Percentiles rank a stretch among this genome's conserved stretches.
phyloP scores from a whole-genome alignment of 2,329 filamentous ascomycete genomes.

The Lachnum nothofagi region DNA sequence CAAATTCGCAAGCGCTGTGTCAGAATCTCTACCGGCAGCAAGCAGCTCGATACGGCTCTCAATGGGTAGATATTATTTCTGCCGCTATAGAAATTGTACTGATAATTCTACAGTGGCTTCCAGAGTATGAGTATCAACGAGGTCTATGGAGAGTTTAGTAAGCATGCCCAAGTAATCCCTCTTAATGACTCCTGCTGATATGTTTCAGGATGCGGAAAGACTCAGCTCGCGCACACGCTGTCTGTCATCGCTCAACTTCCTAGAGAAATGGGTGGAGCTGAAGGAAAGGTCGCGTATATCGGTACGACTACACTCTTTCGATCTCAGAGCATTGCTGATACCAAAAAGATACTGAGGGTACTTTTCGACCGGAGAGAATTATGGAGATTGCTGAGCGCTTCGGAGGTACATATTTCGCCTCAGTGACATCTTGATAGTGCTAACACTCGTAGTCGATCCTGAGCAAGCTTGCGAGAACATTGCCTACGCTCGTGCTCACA shows the following conservation, averaged over 20 bases:
- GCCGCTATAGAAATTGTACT: neutral
- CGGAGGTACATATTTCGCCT: constrained; percentile 36
- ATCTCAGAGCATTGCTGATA: constrained; percentile 6
- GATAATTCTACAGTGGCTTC: constrained; percentile 47
- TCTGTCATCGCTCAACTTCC: constrained; percentile 56
- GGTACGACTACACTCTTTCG: constrained; percentile 35
- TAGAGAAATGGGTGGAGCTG: constrained; percentile 58
- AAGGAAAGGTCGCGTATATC: constrained; percentile 66
- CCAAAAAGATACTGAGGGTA: constrained; percentile 52
- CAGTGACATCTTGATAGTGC: neutral
- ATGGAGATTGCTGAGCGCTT: constrained; percentile 63
- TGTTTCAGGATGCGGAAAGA: constrained; percentile 55
- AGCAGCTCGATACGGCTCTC: constrained; percentile 60
- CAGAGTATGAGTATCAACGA: constrained; percentile 67
- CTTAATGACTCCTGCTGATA: neutral
- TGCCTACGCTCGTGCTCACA: constrained; percentile 57
- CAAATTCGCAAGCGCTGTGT: constrained; percentile 59
- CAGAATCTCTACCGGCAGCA: constrained; percentile 64
- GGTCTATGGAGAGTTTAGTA: constrained; percentile 55
- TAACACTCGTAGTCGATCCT: constrained; percentile 43
- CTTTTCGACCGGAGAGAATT: constrained; percentile 63
- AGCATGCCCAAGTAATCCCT: constrained; percentile 8
- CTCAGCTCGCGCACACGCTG: constrained; percentile 64
- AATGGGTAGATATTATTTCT: constrained; percentile 44
- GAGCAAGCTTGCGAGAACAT: constrained; percentile 62